These are phyloP conservation scores for Garcia nutans DNA, from an alignment of 345 rosid genomes.

Conservation along the genomic window DNA sequence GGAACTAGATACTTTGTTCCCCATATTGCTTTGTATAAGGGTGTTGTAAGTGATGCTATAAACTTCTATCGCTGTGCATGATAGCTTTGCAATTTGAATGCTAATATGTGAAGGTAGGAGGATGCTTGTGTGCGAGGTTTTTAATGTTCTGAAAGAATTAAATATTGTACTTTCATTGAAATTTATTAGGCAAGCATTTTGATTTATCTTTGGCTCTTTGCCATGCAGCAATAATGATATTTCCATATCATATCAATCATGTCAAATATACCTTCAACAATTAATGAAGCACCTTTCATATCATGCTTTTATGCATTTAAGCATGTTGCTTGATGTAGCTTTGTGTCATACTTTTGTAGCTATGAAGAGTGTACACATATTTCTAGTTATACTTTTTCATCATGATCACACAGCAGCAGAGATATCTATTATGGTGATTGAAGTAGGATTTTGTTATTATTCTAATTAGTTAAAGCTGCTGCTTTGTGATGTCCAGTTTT, in stretches of 20 bases:
- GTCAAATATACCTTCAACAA: not conserved
- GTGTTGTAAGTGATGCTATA: constrained; percentile 53
- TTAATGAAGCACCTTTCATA: not conserved
- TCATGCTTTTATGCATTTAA: not conserved
- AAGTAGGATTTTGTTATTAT: not conserved
- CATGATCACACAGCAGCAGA: not conserved
- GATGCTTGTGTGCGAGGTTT: not conserved
- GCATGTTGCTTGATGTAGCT: not conserved
- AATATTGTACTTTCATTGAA: not conserved
- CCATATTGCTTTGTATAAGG: constrained; percentile 79
- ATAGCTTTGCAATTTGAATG: not conserved
- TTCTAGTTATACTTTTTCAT: not conserved
- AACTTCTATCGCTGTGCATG: not conserved
- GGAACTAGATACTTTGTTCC: constrained; percentile 81
- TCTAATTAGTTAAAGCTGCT: not conserved
- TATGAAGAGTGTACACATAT: not conserved
- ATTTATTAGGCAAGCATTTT: not conserved
- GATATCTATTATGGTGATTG: not conserved
- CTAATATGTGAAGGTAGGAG: not conserved
- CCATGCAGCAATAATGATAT: not conserved
- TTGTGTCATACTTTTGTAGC: not conserved
- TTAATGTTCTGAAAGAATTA: not conserved
- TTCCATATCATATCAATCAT: not conserved
- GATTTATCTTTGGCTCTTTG: not conserved
- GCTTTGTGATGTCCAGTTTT: not conserved